These are phyloP conservation scores for Penicillium chermesinum DNA, from an alignment of 495 filamentous ascomycete genomes.

Conservation along the genomic window DNA sequence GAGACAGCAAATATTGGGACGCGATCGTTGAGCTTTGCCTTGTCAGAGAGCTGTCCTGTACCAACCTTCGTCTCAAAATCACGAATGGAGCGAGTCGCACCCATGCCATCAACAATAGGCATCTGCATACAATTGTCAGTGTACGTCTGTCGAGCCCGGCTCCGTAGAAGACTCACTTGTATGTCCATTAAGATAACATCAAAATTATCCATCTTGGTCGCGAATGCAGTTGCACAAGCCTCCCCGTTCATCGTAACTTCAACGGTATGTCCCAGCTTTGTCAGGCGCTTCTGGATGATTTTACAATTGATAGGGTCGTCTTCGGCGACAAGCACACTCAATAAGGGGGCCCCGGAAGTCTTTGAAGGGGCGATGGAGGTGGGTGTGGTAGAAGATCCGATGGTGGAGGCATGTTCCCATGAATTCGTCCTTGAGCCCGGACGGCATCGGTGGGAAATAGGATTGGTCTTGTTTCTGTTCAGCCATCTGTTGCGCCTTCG, in stretches of 20 bases:
- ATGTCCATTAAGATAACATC: conserved; percentile 97
- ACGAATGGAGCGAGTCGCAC: conserved; percentile 79
- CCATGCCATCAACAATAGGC: conserved; percentile 87
- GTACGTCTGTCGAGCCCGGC: neutral
- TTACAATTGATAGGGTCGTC: conserved; percentile 92
- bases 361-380: conserved; percentile 13
- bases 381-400: conserved; percentile 6
- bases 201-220: conserved; percentile 52
- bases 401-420: conserved; percentile 5
- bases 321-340: conserved; percentile 77
- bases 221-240: conserved; percentile 70
- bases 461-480: conserved; percentile 11
- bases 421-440: neutral
- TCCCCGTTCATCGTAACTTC: conserved; percentile 76
- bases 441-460: conserved; percentile 16
- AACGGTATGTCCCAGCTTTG: conserved; percentile 73
- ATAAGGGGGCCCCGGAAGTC: conserved; percentile 15
- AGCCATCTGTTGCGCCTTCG: conserved; percentile 7
- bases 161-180: conserved; percentile 52
- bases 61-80: conserved; percentile 57
- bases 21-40: conserved; percentile 46
- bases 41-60: conserved; percentile 36
- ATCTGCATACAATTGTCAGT: conserved; percentile 50
- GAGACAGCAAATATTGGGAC: conserved; percentile 89
- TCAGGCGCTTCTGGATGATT: conserved; percentile 77